Conservation (phyloP, 805 yeast species). For the Barnettozyma pratensis region DNA sequence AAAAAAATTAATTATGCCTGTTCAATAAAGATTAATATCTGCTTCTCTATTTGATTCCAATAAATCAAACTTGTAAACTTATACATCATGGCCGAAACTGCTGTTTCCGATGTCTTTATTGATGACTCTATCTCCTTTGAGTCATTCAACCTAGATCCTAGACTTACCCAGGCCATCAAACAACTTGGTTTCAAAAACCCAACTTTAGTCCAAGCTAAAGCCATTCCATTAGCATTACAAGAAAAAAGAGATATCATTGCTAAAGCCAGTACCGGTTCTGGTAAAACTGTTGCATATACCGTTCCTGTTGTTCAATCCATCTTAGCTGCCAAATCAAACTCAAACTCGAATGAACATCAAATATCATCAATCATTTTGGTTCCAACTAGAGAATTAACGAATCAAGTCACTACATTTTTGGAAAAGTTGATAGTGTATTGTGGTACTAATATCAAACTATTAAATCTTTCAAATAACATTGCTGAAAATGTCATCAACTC, state of each 20-base stretch:
- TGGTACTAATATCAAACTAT: constrained; percentile 53
- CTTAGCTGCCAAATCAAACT: constrained; percentile 36
- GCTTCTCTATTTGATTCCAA: neutral
- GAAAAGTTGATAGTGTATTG: constrained; percentile 67
- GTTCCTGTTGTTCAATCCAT: constrained; percentile 83
- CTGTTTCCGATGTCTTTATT: constrained; percentile 65
- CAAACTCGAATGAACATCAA: constrained; percentile 22
- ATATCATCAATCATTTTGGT: constrained; percentile 59
- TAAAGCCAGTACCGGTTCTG: constrained; percentile 92
- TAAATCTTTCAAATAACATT: constrained; percentile 60
- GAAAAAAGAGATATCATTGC: constrained; percentile 92
- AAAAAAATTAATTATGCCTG: neutral
- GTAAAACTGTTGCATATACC: constrained; percentile 88
- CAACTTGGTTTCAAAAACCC: constrained; percentile 80
- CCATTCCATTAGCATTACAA: constrained; percentile 88
- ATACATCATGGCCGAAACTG: constrained; percentile 23
- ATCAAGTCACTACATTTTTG: constrained; percentile 72
- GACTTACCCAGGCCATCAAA: constrained; percentile 79
- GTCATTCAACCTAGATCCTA: constrained; percentile 72
- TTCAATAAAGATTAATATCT: neutral
- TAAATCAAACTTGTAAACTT: neutral
- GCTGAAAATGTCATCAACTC: constrained; percentile 70
- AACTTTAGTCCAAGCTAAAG: constrained; percentile 82
- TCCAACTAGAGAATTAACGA: constrained; percentile 89
- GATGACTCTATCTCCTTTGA: constrained; percentile 72